Evolutionary conservation across 2,329 filamentous ascomycete species (phyloP).

Genomic region (Falciphora oryzae): DNA sequence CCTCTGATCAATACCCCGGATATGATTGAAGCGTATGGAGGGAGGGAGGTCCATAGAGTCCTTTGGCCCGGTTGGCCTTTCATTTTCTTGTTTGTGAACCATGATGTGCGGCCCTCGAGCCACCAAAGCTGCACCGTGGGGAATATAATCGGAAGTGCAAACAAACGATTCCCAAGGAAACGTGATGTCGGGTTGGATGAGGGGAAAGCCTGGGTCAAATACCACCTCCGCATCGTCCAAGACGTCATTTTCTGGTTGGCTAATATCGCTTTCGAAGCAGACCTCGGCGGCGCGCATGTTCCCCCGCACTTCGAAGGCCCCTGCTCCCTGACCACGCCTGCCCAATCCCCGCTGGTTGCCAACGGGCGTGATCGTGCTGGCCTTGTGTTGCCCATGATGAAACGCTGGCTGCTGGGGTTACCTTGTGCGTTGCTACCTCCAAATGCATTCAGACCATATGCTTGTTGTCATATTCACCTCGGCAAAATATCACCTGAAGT

Average conservation of each 20-base stretch:
- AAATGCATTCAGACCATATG: background rate
- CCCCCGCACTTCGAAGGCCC: background rate
- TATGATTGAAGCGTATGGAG: background rate
- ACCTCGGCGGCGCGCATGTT: background rate
- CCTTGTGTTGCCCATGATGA: no score
- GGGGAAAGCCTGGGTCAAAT: background rate
- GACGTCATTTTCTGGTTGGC: background rate
- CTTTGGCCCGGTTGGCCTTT: no score
- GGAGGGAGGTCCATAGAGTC: no score
- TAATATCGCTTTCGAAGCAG: background rate
- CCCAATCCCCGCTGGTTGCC: no score
- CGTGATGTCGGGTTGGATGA: background rate
- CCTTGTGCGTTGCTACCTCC: background rate
- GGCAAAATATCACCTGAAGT: no score
- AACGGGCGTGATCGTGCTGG: no score
- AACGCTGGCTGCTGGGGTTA: background rate
- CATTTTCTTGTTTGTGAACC: no score
- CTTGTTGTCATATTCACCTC: background rate
- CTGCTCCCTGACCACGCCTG: no score
- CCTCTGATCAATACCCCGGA: background rate
- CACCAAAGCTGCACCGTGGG: background rate
- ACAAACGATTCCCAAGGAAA: background rate
- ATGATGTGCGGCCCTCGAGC: background rate
- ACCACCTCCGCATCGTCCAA: background rate
- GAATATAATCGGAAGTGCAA: background rate